phyloP scores from a whole-genome alignment of 2,329 filamentous ascomycete genomes.

The Fusarium agapanthi region DNA sequence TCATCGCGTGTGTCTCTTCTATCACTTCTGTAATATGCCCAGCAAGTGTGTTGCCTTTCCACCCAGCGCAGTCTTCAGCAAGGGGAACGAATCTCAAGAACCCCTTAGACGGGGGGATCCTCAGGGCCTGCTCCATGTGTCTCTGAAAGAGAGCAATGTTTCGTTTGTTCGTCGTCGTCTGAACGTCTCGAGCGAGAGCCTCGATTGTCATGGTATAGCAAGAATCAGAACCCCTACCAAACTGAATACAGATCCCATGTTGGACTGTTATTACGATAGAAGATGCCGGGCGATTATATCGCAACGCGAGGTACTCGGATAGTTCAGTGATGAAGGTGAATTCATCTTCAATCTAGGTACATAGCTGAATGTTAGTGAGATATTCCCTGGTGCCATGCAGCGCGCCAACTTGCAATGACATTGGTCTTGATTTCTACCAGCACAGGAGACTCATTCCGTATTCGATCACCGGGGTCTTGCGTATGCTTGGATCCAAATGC shows the following conservation, averaged over 20 bases:
- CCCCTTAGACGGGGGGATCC: conserved; percentile 72
- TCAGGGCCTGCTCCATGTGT: conserved; percentile 76
- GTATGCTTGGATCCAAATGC: conserved; percentile 47
- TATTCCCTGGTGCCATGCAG: not conserved
- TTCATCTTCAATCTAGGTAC: conserved; percentile 73
- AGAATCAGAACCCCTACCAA: conserved; percentile 78
- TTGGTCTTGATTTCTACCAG: conserved; percentile 59
- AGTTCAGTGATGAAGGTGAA: conserved; percentile 78
- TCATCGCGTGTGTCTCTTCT: not conserved
- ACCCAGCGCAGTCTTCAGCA: conserved; percentile 75
- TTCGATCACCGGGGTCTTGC: conserved; percentile 51
- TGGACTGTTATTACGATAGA: conserved; percentile 80
- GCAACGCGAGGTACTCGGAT: conserved; percentile 74
- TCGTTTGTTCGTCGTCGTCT: conserved; percentile 79
- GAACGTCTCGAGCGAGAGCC: conserved; percentile 73
- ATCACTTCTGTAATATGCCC: conserved; percentile 61
- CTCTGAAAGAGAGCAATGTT: conserved; percentile 80
- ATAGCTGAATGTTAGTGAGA: not conserved
- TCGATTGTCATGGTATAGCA: conserved; percentile 82
- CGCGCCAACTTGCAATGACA: conserved; percentile 39
- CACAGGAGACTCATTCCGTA: conserved; percentile 65
- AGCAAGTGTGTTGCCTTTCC: conserved; percentile 73
- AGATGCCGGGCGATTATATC: conserved; percentile 78
- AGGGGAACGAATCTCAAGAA: conserved; percentile 77
- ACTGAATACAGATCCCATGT: conserved; percentile 77